phyloP scores from a whole-genome alignment of 306 rosid genomes.

The Argentina anserina region DNA sequence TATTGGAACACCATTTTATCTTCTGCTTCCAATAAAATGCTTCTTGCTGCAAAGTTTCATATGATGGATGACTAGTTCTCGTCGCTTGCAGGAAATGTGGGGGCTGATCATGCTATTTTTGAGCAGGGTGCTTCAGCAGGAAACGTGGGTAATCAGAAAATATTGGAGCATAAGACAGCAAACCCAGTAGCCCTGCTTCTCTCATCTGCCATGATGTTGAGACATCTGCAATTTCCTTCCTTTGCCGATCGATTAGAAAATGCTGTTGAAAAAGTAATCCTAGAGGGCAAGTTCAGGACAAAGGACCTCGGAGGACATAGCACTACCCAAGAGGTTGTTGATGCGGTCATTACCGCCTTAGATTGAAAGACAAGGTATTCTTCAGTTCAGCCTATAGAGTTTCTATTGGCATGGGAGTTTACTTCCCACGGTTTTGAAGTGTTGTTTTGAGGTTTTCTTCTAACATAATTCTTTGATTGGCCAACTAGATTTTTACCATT shows the following conservation, averaged over 20 bases:
- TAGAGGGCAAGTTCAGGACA: slow-evolving; percentile 53
- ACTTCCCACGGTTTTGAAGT: background rate
- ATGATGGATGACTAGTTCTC: background rate
- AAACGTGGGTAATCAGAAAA: slow-evolving; percentile 58
- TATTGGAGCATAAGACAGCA: slow-evolving; percentile 55
- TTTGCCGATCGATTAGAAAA: slow-evolving; percentile 72
- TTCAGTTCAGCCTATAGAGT: background rate
- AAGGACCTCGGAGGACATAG: slow-evolving; percentile 80
- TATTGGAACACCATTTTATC: no score
- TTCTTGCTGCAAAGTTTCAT: background rate
- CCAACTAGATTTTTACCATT: background rate
- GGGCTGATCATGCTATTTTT: slow-evolving; percentile 69
- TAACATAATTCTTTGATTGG: slow-evolving; percentile 14
- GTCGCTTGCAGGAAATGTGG: slow-evolving; percentile 66
- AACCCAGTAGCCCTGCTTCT: slow-evolving; percentile 85
- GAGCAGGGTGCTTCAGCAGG: slow-evolving; percentile 97
- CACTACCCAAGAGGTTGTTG: slow-evolving; percentile 71
- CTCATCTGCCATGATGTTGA: slow-evolving; percentile 86
- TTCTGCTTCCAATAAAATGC: background rate
- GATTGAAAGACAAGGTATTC: slow-evolving; percentile 30
- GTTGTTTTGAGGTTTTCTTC: background rate
- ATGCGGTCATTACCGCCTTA: slow-evolving; percentile 58
- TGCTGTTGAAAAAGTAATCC: slow-evolving; percentile 58
- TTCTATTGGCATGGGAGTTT: slow-evolving; percentile 14
- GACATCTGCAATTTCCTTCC: slow-evolving; percentile 82